These are phyloP conservation scores for Triangularia verruculosa DNA, from an alignment of 2,329 filamentous ascomycete genomes.

Conservation along the genomic window DNA sequence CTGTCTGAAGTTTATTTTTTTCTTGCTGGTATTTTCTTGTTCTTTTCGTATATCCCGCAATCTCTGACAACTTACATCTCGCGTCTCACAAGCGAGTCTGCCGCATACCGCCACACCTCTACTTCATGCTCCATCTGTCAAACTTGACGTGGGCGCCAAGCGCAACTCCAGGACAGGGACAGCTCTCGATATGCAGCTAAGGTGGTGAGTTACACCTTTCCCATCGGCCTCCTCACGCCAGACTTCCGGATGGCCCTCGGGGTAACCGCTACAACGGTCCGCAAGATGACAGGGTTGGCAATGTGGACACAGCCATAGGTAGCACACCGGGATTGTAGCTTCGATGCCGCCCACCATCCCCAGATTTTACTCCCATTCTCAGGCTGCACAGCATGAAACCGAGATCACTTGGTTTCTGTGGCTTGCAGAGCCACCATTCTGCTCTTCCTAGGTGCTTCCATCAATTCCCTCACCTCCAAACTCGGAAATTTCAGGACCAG, in stretches of 20 bases:
- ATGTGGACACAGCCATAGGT: neutral
- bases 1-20: conserved; percentile 14
- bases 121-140: neutral
- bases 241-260: conserved; percentile 20
- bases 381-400: conserved; percentile 11
- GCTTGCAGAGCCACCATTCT: conserved; percentile 12
- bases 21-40: conserved; percentile 1
- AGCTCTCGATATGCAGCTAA: conserved; percentile 17
- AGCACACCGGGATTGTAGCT: conserved; percentile 14
- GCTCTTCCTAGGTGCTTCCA: neutral
- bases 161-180: neutral
- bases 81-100: conserved; percentile 5
- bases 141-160: neutral
- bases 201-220: conserved; percentile 7
- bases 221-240: conserved; percentile 19
- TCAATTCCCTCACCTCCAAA: neutral
- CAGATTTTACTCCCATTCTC: conserved; percentile 6
- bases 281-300: conserved; percentile 10
- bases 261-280: conserved; percentile 22
- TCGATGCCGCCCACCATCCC: conserved; percentile 8
- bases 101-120: neutral
- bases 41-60: conserved; percentile 5
- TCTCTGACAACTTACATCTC: conserved; percentile 8
- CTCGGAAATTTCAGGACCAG: neutral
- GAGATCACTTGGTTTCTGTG: conserved; percentile 7